A percentile compares a stretch with the other conserved stretches of the same genome.
phyloP scores from a whole-genome alignment of 768 basidiomycete species.

The Favolaschia claudopus region DNA sequence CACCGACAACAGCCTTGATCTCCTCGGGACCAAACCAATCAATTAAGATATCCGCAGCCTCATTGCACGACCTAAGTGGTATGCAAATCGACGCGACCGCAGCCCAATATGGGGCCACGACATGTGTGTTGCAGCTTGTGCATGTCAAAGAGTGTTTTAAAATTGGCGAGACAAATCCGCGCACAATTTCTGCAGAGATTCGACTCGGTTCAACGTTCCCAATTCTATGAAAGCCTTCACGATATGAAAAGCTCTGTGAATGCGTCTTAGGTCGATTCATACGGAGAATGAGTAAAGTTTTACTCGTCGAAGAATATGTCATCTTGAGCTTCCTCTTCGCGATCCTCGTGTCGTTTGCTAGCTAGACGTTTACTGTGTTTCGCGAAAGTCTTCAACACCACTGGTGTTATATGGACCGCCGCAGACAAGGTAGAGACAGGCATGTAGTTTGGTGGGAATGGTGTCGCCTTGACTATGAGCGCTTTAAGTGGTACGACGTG shows the following conservation, averaged over 20 bases:
- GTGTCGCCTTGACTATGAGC: conserved; percentile 6
- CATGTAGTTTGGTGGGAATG: conserved; percentile 41
- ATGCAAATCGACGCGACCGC: conserved; percentile 64
- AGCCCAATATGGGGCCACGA: conserved; percentile 73
- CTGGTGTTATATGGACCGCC: conserved; percentile 62
- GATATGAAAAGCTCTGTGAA: conserved; percentile 67
- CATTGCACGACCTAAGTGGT: conserved; percentile 63
- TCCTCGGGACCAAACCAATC: conserved; percentile 77
- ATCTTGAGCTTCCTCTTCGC: conserved; percentile 58
- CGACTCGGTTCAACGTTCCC: conserved; percentile 70
- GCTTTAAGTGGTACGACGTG: too few relatives aligned
- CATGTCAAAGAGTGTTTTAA: not conserved
- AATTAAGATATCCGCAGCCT: conserved; percentile 72
- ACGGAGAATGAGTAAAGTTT: conserved; percentile 21
- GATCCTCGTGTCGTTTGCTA: conserved; percentile 38
- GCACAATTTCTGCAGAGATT: conserved; percentile 74
- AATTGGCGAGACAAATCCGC: conserved; percentile 23
- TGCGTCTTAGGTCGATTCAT: not conserved
- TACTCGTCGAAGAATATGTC: conserved; percentile 78
- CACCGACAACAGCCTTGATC: conserved; percentile 73
- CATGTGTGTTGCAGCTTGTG: conserved; percentile 69
- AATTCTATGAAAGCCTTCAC: conserved; percentile 77
- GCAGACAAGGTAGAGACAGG: conserved; percentile 62
- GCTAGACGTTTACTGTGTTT: conserved; percentile 55
- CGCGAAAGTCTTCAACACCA: conserved; percentile 61